A percentile compares a stretch with the other conserved stretches of the same genome.
phyloP scores from a whole-genome alignment of 2,329 filamentous ascomycete species.

The Raffaelea albimanens region DNA sequence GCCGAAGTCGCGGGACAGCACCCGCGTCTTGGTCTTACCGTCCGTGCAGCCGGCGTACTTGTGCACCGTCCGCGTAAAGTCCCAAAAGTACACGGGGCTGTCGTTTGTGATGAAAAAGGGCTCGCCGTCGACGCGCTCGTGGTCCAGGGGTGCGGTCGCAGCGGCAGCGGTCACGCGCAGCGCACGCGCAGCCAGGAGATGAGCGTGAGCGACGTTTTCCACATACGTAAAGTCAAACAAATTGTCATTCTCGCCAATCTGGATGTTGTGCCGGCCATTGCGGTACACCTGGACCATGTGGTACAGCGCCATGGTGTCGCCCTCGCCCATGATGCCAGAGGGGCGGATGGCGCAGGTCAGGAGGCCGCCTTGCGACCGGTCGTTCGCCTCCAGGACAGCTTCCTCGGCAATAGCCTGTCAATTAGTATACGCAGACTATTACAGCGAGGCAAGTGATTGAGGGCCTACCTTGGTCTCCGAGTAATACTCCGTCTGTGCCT shows the following conservation, averaged over 20 bases:
- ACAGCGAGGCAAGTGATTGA: not conserved
- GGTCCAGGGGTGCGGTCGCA: conserved; percentile 53
- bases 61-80: conserved; percentile 76
- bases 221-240: conserved; percentile 58
- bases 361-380: conserved; percentile 38
- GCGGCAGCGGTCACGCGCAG: conserved; percentile 54
- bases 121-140: conserved; percentile 72
- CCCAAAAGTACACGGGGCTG: conserved; percentile 82
- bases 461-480: conserved; percentile 71
- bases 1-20: conserved; percentile 41
- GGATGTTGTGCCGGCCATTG: conserved; percentile 61
- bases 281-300: conserved; percentile 64
- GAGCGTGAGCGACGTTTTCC: conserved; percentile 61
- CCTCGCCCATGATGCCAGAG: conserved; percentile 83
- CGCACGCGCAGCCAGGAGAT: conserved; percentile 69
- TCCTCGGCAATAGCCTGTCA: conserved; percentile 70
- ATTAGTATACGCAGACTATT: not conserved
- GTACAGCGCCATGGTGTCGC: conserved; percentile 68
- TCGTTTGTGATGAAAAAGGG: conserved; percentile 89
- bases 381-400: conserved; percentile 67
- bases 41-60: conserved; percentile 42
- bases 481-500: conserved; percentile 70
- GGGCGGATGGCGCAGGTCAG: conserved; percentile 76
- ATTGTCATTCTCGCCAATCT: conserved; percentile 64
- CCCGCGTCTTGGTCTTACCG: conserved; percentile 46